Evolutionary conservation across 176 grass and related monocot species (phyloP).

Genomic region (Lolium multiflorum): DNA sequence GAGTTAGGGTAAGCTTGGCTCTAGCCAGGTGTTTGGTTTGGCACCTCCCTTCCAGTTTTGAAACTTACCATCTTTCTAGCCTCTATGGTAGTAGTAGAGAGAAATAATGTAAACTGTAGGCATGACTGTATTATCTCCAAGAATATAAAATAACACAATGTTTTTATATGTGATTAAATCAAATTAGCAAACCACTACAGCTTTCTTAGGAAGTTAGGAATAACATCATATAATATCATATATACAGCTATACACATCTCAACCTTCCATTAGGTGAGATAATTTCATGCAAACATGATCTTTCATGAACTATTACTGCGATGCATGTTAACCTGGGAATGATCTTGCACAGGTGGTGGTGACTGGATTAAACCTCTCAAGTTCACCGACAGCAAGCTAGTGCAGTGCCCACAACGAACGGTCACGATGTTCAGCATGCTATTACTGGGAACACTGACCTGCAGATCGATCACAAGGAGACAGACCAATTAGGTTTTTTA

Average conservation of each 20-base stretch:
- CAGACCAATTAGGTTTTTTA: background rate
- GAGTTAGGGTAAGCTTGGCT: slow-evolving; percentile 12
- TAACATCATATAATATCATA: background rate
- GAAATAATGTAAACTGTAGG: background rate
- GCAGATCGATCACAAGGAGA: slow-evolving; percentile 15
- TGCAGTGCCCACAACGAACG: slow-evolving; percentile 74
- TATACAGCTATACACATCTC: background rate
- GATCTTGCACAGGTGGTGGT: slow-evolving; percentile 53
- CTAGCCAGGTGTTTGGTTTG: slow-evolving; percentile 2
- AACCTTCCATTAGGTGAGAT: background rate
- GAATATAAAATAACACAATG: background rate
- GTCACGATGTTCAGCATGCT: slow-evolving; percentile 69
- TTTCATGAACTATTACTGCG: background rate
- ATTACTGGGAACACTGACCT: slow-evolving; percentile 73
- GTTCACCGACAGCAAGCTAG: slow-evolving; percentile 74
- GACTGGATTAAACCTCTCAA: slow-evolving; percentile 55
- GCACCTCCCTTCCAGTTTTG: slow-evolving; percentile 35
- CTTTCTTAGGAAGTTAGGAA: background rate
- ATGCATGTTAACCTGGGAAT: slow-evolving; percentile 57
- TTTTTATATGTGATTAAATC: background rate
- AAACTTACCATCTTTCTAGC: slow-evolving; percentile 33
- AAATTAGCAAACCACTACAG: background rate
- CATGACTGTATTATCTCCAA: background rate
- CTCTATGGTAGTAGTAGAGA: background rate
- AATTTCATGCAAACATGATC: slow-evolving; percentile 33